Evolutionary conservation across 1,284 basidiomycete species (phyloP), one percentile per base, ranked within the genome.

Genomic region (Cutaneotrichosporon cavernicola): DNA sequence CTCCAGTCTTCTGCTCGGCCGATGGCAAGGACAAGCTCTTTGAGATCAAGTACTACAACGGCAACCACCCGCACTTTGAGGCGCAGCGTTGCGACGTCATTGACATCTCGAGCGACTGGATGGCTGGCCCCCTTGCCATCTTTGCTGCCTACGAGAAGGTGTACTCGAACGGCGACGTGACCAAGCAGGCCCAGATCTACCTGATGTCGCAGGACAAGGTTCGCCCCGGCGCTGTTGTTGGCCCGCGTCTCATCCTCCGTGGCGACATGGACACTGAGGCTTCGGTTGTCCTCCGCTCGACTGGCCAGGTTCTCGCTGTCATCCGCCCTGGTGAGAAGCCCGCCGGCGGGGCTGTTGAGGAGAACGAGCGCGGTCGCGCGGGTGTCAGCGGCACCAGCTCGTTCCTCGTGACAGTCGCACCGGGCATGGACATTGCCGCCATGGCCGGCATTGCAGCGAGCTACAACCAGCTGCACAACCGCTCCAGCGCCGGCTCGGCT

Each of bases 371-470:
- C 40, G 40, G 40, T 16, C 40, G 43, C 18, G 43, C 18, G 4
- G 18, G 43, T 46, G 2, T 9, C 43, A 18, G 18, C 18, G 18
- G 50, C 43, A 7, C 43, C 18, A 16, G 32, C 21, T 26, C 50
- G 26, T 80, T 81, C 70, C 73, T 74, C 51, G 72, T 81, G 7
- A 78, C 73, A 1, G 73, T 81, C 34, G 81, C 81, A 5, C 77
- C 80, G 1, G 79, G 79, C n/a, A 79, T 82, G 9, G 82, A 83
- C 65, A 70, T 80, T 11, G 73, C 79, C 5, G 69, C 81, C 30
- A 76, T 82, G 34, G 74, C 80, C 11, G 82, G 80, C 9, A 72
- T 82, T 31, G 80, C 79, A 65, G 77, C 82, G 50, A 79, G 79
- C 62, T 77, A 81, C 61, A 79, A 82, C 65, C 80, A 82, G 69